Conservation (phyloP, 2,329 filamentous ascomycete genomes). For the Fusarium proliferatum region DNA sequence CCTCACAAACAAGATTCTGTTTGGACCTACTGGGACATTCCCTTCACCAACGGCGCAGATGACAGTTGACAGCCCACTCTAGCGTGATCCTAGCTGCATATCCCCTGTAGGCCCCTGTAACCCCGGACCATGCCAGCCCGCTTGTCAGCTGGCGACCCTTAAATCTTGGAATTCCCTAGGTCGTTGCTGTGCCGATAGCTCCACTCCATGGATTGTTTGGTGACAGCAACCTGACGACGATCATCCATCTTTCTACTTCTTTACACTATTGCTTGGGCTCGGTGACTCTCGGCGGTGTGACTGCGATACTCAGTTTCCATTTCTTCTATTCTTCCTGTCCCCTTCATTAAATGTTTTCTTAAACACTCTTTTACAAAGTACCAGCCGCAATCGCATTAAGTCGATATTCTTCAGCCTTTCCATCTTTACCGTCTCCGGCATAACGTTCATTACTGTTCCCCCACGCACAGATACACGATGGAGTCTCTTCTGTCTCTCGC, state of each 20-base stretch:
- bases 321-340: slow-evolving; percentile 23
- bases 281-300: slow-evolving; percentile 4
- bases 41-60: slow-evolving; percentile 9
- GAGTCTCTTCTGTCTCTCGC: slow-evolving; percentile 91
- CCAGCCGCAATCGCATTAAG: neutral
- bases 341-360: slow-evolving; percentile 5
- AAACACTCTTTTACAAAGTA: slow-evolving; percentile 15
- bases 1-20: neutral
- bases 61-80: slow-evolving; percentile 7
- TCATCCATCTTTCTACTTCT: neutral
- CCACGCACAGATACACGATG: slow-evolving; percentile 63
- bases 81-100: slow-evolving; percentile 16
- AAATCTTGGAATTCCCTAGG: slow-evolving; percentile 18
- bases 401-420: slow-evolving; percentile 19
- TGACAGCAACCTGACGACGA: slow-evolving; percentile 4
- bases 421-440: neutral
- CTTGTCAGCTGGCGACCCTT: slow-evolving; percentile 23
- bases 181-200: slow-evolving; percentile 29
- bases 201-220: slow-evolving; percentile 21
- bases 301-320: slow-evolving; percentile 3
- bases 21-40: slow-evolving; percentile 3
- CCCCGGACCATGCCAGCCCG: slow-evolving; percentile 12
- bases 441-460: slow-evolving; percentile 9
- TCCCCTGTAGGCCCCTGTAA: slow-evolving; percentile 16
- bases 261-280: slow-evolving; percentile 12